Evolutionary conservation across 2,329 filamentous ascomycete genomes (phyloP).

Genomic region (Aspergillus sp.): DNA sequence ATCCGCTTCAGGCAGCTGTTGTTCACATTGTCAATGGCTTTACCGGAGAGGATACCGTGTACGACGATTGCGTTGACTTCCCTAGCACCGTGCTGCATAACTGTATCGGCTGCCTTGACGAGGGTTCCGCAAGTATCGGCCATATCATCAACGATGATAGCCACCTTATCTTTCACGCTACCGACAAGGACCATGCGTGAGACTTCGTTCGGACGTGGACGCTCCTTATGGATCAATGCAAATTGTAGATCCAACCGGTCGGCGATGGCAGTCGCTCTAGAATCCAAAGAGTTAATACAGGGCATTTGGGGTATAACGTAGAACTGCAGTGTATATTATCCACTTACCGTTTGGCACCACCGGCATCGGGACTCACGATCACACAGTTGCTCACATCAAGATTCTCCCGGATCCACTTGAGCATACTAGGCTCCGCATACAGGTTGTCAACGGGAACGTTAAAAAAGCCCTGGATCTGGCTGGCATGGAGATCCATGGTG

Average conservation of each 20-base stretch:
- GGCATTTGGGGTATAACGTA: neutral
- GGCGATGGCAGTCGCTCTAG: constrained; percentile 82
- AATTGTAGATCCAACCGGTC: constrained; percentile 88
- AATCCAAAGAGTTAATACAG: neutral
- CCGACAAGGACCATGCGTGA: constrained; percentile 95
- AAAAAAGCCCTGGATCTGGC: constrained; percentile 95
- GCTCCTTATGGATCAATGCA: constrained; percentile 95
- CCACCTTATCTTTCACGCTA: constrained; percentile 84
- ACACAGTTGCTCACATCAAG: constrained; percentile 78
- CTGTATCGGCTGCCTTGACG: constrained; percentile 82
- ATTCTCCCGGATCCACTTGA: constrained; percentile 89
- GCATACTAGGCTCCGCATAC: constrained; percentile 88
- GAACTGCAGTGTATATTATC: neutral
- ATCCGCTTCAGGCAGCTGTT: constrained; percentile 72
- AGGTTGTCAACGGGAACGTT: constrained; percentile 79
- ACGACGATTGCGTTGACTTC: constrained; percentile 94
- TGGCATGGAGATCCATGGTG: constrained; percentile 93
- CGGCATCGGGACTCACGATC: constrained; percentile 92
- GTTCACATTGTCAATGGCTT: constrained; percentile 84
- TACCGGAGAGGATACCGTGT: constrained; percentile 85
- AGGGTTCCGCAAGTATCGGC: constrained; percentile 91
- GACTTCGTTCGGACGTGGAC: constrained; percentile 85
- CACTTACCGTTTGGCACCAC: constrained; percentile 79
- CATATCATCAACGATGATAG: constrained; percentile 98
- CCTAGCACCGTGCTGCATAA: constrained; percentile 81